Evolutionary conservation across 768 basidiomycete species (phyloP).

Genomic region (Tylopilus vinaceipallidus): DNA sequence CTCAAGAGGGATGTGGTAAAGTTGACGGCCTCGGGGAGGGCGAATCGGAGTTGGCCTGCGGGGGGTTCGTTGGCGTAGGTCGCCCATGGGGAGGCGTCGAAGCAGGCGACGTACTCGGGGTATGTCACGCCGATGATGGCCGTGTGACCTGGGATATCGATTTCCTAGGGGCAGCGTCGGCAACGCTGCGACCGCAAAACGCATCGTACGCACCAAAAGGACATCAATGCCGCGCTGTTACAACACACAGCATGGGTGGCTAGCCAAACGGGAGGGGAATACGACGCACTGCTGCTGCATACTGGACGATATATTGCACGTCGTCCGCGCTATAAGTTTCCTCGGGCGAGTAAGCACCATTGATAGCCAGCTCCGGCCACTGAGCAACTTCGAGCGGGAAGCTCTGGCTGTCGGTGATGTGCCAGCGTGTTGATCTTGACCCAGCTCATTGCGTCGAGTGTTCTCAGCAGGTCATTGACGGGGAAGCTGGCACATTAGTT

Average conservation of each 20-base stretch:
- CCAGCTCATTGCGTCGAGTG: conserved; percentile 52
- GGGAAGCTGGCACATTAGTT: conserved; percentile 43
- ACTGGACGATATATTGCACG: conserved; percentile 57
- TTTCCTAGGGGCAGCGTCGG: conserved; percentile 46
- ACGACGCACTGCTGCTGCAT: conserved; percentile 66
- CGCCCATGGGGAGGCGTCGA: conserved; percentile 52
- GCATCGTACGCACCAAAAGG: conserved; percentile 39
- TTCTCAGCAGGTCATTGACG: conserved; percentile 38
- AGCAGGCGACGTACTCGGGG: conserved; percentile 76
- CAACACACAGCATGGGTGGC: conserved; percentile 2
- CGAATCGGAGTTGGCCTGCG: conserved; percentile 78
- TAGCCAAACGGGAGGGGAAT: not conserved
- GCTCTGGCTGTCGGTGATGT: conserved; percentile 77
- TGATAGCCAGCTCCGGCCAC: conserved; percentile 55
- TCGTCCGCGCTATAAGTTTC: conserved; percentile 55
- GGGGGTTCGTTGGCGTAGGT: conserved; percentile 74
- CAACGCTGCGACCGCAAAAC: not conserved
- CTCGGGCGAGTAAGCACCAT: conserved; percentile 64
- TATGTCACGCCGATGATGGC: conserved; percentile 58
- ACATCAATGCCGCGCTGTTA: conserved; percentile 70
- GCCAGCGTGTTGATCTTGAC: conserved; percentile 78
- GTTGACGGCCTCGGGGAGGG: conserved; percentile 53
- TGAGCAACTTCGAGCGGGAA: conserved; percentile 70
- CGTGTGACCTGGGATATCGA: conserved; percentile 86
- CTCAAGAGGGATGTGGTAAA: conserved; percentile 58